Base-by-base conservation (phyloP, 495 filamentous ascomycete species). In the Aspergillus carlsbadensis region DNA sequence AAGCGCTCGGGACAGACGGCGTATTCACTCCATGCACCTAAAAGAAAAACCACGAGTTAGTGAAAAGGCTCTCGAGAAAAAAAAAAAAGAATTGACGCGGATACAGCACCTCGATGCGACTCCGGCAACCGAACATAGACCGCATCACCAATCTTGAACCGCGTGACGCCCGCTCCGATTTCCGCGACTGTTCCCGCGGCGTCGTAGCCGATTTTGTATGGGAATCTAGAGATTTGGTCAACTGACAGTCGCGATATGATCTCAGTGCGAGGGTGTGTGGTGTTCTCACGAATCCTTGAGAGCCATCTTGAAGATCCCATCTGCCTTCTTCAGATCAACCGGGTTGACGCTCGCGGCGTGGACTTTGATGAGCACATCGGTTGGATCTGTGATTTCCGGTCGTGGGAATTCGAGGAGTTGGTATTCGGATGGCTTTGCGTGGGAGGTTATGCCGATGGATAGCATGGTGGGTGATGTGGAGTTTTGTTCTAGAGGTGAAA, bases 311-410 rank as follows among this genome's bases (percentile, higher is more conserved):
- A 62, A 44, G 3, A 46, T 42, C 17, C 69, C 70, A 0, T 55
- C 58, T 3, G 79, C 74, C 29, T 79, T 60, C 54, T 80, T 80
- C 2, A 79, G 74, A 58, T 84, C 80, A 6, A 78, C 70, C 0
- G 80, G 78, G 46, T 76, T 70, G 46, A 84, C 64, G 33, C 68
- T 69, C 1, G 71, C 77, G 17, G 79, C 81, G 52, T 81, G 67
- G 7, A 83, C 69, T 48, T 71, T 72, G 59, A 85, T 74, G 6
- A 85, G 60, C 10, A 84, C 59, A 42, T 83, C 26, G 3, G 26
- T 29, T 29, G 26, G 26, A 29, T 29, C 26, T 29, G 4, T 8
- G 8, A 29, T 29, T 8, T 29, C 26, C 4, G 26, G 26, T 8
- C 26, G 26, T 3, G 26, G 26, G 26, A 29, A 29, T 8, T 3